These are phyloP conservation scores for Camillea tinctor DNA, from an alignment of 2,329 filamentous ascomycete species.

Conservation along the genomic window DNA sequence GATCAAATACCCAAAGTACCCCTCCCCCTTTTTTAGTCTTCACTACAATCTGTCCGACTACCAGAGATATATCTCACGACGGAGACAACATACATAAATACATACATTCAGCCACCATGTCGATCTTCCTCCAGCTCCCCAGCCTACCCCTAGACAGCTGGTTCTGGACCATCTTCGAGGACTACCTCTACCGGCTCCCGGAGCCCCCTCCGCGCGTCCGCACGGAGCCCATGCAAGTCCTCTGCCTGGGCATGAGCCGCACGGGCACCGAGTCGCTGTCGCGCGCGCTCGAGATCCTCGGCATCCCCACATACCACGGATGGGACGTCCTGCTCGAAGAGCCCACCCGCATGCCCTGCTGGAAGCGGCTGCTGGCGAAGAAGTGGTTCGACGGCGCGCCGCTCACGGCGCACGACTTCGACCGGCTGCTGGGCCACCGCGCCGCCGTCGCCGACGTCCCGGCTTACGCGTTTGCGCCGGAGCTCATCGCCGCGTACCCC, in stretches of 20 bases:
- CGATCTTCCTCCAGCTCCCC: neutral
- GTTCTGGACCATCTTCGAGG: slow-evolving; percentile 2
- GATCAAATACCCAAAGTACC: no score
- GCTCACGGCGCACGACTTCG: slow-evolving; percentile 27
- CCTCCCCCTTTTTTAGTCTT: no score
- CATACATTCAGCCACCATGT: no score
- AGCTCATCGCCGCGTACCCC: slow-evolving; percentile 34
- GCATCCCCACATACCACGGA: slow-evolving; percentile 27
- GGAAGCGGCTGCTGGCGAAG: slow-evolving; percentile 25
- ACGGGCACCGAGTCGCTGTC: slow-evolving; percentile 1
- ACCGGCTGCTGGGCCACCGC: slow-evolving; percentile 27
- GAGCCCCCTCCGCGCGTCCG: neutral
- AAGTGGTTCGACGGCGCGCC: slow-evolving; percentile 23
- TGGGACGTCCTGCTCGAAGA: slow-evolving; percentile 37
- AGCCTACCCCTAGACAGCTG: slow-evolving; percentile 1
- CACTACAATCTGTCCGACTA: no score
- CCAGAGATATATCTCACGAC: no score
- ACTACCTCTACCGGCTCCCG: neutral
- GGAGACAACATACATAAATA: no score
- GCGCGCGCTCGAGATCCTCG: slow-evolving; percentile 1
- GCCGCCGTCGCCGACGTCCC: slow-evolving; percentile 43
- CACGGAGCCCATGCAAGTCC: slow-evolving; percentile 2
- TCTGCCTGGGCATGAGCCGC: slow-evolving; percentile 1
- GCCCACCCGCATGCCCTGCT: slow-evolving; percentile 19
- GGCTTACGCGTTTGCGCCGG: slow-evolving; percentile 39